These are phyloP conservation scores for Vitis hybrid DNA, from an alignment of 177 flowering plant species.

Conservation along the genomic window DNA sequence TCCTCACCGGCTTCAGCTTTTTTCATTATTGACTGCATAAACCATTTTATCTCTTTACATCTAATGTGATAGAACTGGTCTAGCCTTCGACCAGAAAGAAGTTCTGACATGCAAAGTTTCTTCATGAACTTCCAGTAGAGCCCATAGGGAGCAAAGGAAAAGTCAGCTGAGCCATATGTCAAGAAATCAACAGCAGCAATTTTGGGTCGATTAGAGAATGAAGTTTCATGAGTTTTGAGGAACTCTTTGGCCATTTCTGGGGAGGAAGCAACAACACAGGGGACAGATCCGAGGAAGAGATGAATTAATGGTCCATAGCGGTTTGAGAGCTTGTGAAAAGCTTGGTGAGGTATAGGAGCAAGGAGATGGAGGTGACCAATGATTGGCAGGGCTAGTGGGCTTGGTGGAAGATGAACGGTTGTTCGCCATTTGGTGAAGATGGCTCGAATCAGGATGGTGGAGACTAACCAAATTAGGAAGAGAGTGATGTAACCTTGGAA, in stretches of 20 bases:
- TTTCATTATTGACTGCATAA: neutral
- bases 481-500: slow-evolving; percentile 5
- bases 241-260: slow-evolving; percentile 11
- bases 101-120: slow-evolving; percentile 26
- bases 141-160: slow-evolving; percentile 28
- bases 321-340: slow-evolving; percentile 23
- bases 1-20: neutral
- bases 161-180: slow-evolving; percentile 26
- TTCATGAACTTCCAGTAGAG: slow-evolving; percentile 33
- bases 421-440: neutral
- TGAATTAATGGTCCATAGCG: slow-evolving; percentile 23
- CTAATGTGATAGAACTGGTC: slow-evolving; percentile 7
- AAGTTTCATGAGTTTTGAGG: slow-evolving; percentile 25
- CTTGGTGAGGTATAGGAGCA: slow-evolving; percentile 14
- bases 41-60: neutral
- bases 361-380: slow-evolving; percentile 33
- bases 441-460: slow-evolving; percentile 7
- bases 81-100: slow-evolving; percentile 20
- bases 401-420: slow-evolving; percentile 20
- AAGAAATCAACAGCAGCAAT: slow-evolving; percentile 18
- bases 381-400: slow-evolving; percentile 23
- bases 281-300: slow-evolving; percentile 22
- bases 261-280: slow-evolving; percentile 24
- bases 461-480: slow-evolving; percentile 7
- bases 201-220: slow-evolving; percentile 19